Percentiles rank a stretch among this genome's conserved stretches.
Evolutionary conservation across 108 stramenopile species (phyloP).

Genomic region (Parmales sp.): DNA sequence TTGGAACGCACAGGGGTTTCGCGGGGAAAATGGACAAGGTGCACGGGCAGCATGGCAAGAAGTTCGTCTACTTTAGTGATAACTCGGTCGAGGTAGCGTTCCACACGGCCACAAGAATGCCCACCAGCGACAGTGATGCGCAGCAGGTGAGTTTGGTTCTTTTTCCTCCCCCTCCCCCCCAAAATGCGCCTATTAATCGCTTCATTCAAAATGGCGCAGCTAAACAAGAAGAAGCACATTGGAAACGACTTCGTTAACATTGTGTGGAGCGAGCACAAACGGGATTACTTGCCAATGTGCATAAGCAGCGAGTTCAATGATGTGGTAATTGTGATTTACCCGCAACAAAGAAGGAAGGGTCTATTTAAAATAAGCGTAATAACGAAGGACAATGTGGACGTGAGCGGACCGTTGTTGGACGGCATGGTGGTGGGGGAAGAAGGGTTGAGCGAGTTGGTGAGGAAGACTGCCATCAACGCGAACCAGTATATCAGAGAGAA

Average conservation of each 20-base stretch:
- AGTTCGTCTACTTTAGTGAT: not conserved
- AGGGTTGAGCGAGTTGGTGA: not conserved
- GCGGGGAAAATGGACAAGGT: not conserved
- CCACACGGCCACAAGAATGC: not conserved
- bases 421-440: not conserved
- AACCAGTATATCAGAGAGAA: not conserved
- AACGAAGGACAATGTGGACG: not conserved
- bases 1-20: not conserved
- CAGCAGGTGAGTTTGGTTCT: too few relatives aligned
- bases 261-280: not conserved
- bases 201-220: too few relatives aligned
- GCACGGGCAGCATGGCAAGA: not conserved
- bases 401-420: not conserved
- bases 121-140: not conserved
- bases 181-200: too few relatives aligned
- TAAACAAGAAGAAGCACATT: constrained; percentile 1
- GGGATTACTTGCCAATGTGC: not conserved
- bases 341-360: not conserved
- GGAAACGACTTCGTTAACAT: not conserved
- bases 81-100: not conserved
- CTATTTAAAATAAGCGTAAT: not conserved
- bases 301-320: not conserved
- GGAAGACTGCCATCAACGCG: not conserved
- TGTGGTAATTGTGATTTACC: not conserved
- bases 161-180: too few relatives aligned